These are phyloP conservation scores for Xylaria sp. DNA, from an alignment of 2,329 filamentous ascomycete genomes.

Conservation along the genomic window DNA sequence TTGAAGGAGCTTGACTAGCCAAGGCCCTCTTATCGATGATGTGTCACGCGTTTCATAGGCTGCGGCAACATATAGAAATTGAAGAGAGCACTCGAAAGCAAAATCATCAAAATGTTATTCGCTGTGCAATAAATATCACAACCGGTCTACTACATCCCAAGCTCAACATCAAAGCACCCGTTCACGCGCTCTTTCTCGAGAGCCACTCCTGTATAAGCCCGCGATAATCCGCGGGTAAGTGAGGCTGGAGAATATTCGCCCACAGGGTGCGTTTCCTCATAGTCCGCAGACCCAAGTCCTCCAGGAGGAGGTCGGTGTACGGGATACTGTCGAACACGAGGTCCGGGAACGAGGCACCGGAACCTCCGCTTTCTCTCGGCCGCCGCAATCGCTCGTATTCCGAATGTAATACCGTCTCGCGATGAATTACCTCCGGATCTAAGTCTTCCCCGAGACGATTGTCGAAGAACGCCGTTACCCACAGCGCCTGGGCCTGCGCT, in stretches of 20 bases:
- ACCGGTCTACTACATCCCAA: not conserved
- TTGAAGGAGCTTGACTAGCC: too few relatives aligned
- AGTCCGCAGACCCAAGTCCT: conserved; percentile 62
- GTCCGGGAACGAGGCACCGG: conserved; percentile 63
- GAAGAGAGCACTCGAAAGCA: too few relatives aligned
- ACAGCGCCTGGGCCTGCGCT: conserved; percentile 57
- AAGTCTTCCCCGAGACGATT: conserved; percentile 35
- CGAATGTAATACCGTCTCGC: conserved; percentile 61
- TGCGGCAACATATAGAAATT: too few relatives aligned
- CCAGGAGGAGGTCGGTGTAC: conserved; percentile 66
- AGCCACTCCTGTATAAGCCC: conserved; percentile 20
- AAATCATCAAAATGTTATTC: not conserved
- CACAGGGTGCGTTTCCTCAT: conserved; percentile 50
- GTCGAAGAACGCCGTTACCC: conserved; percentile 67
- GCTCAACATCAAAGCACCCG: not conserved
- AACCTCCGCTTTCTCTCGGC: conserved; percentile 55
- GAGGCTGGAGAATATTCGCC: conserved; percentile 15
- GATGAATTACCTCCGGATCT: conserved; percentile 49
- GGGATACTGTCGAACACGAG: conserved; percentile 71
- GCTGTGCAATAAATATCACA: not conserved
- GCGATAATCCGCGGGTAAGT: conserved; percentile 19
- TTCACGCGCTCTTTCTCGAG: not conserved
- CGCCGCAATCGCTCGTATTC: conserved; percentile 67
- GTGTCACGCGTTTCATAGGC: too few relatives aligned
- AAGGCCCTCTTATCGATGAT: too few relatives aligned